Conservation (phyloP, 2,329 filamentous ascomycete genomes). For the Trichophaea hybrida region DNA sequence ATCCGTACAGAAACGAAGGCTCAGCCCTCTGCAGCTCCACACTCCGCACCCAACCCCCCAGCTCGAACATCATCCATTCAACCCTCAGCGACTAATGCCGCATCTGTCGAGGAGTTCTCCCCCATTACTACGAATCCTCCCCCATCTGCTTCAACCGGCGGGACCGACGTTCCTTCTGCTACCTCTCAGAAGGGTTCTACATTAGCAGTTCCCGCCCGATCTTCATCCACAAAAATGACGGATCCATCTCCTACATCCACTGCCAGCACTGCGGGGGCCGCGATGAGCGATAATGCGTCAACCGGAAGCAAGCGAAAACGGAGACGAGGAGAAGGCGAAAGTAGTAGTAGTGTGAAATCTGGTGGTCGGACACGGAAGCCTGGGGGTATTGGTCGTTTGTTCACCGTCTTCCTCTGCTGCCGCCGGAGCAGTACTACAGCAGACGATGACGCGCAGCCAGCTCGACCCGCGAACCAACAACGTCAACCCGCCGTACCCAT, state of each 20-base stretch:
- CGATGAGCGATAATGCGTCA: constrained; percentile 24
- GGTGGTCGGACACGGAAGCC: constrained; percentile 16
- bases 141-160: constrained; percentile 17
- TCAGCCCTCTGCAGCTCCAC: neutral
- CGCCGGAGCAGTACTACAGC: constrained; percentile 18
- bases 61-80: constrained; percentile 20
- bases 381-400: constrained; percentile 24
- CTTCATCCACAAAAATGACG: constrained; percentile 19
- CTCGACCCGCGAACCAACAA: constrained; percentile 13
- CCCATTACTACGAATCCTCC: constrained; percentile 14
- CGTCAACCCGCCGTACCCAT: constrained; percentile 11
- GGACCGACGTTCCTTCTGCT: constrained; percentile 12
- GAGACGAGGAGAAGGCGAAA: constrained; percentile 23
- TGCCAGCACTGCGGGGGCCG: constrained; percentile 25
- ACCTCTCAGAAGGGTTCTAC: constrained; percentile 19
- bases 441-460: constrained; percentile 8
- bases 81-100: constrained; percentile 3
- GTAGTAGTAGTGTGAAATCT: constrained; percentile 20
- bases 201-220: constrained; percentile 19
- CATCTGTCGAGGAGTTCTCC: constrained; percentile 16
- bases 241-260: constrained; percentile 25
- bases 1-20: neutral
- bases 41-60: neutral
- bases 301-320: constrained; percentile 26
- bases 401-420: constrained; percentile 27